Evolutionary conservation across 2,329 filamentous ascomycete species (phyloP).

Genomic region (Aspergillus ochraceus): DNA sequence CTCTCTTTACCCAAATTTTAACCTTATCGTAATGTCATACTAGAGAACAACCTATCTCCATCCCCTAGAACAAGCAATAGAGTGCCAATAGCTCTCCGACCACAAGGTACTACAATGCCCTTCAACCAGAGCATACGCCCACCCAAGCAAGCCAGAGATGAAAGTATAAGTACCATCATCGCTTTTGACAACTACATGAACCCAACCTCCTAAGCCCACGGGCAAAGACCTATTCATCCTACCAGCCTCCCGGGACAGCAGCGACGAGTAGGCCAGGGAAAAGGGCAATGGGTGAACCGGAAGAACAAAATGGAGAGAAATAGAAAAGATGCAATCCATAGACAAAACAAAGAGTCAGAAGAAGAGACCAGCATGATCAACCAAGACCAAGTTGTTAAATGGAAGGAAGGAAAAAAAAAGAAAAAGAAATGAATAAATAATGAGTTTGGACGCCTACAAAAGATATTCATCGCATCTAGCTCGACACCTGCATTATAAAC

Average conservation of each 20-base stretch:
- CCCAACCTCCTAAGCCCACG: background rate
- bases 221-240: background rate
- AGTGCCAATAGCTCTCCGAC: no score
- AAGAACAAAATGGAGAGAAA: background rate
- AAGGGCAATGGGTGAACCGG: background rate
- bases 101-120: no score
- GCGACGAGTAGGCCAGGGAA: background rate
- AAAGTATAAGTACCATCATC: background rate
- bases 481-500: conserved; percentile 21
- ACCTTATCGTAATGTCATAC: background rate
- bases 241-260: conserved; percentile 2
- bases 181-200: conserved; percentile 8
- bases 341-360: background rate
- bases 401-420: conserved; percentile 6
- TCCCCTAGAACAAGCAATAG: no score
- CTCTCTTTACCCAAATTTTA: no score
- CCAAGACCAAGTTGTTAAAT: background rate
- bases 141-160: background rate
- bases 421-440: conserved; percentile 7
- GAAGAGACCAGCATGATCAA: background rate
- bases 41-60: no score
- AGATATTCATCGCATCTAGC: conserved; percentile 23
- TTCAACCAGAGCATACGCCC: no score
- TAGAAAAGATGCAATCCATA: conserved; percentile 7
- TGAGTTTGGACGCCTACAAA: conserved; percentile 10